Evolutionary conservation across 352 stramenopile genomes (phyloP).

Genomic region (Globisporangium megalacanthum): DNA sequence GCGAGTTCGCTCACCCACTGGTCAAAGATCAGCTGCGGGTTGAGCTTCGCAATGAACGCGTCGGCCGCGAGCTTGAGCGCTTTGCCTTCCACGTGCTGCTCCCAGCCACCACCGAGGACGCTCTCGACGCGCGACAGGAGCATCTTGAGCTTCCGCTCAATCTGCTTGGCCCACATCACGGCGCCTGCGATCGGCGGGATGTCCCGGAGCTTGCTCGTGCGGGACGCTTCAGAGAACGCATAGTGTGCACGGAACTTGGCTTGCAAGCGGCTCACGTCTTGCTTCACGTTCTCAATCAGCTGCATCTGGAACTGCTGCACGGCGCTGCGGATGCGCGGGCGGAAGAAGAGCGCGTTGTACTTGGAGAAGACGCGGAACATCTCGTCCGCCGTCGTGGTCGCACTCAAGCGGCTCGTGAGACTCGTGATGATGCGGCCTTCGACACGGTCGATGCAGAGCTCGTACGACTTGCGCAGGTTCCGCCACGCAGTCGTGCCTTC

Average conservation of each 20-base stretch:
- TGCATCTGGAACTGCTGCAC: constrained; percentile 99
- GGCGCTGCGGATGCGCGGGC: constrained; percentile 91
- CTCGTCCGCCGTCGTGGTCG: constrained; percentile 91
- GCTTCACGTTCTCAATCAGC: constrained; percentile 97
- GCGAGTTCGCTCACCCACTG: constrained; percentile 92
- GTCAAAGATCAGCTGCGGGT: constrained; percentile 92
- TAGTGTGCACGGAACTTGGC: constrained; percentile 94
- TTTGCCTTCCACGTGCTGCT: constrained; percentile 96
- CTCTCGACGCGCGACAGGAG: constrained; percentile 96
- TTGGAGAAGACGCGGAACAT: constrained; percentile 97
- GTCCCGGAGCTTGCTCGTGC: constrained; percentile 93
- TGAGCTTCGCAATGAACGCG: constrained; percentile 84
- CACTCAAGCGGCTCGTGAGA: constrained; percentile 82
- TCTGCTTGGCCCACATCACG: constrained; percentile 99
- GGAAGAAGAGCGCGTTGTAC: constrained; percentile 98
- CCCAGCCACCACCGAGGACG: constrained; percentile 96
- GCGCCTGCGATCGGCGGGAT: constrained; percentile 97
- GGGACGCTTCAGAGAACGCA: constrained; percentile 93
- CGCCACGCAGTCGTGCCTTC: constrained; percentile 83
- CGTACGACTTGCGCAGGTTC: constrained; percentile 85
- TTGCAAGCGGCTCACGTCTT: constrained; percentile 96
- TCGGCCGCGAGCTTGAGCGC: constrained; percentile 91
- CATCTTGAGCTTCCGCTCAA: constrained; percentile 98
- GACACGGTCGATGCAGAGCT: constrained; percentile 88
- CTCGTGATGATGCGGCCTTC: constrained; percentile 90